These are phyloP conservation scores for Tetrastigma voinierianum DNA, from an alignment of 164 flowering plant genomes.

Conservation along the genomic window DNA sequence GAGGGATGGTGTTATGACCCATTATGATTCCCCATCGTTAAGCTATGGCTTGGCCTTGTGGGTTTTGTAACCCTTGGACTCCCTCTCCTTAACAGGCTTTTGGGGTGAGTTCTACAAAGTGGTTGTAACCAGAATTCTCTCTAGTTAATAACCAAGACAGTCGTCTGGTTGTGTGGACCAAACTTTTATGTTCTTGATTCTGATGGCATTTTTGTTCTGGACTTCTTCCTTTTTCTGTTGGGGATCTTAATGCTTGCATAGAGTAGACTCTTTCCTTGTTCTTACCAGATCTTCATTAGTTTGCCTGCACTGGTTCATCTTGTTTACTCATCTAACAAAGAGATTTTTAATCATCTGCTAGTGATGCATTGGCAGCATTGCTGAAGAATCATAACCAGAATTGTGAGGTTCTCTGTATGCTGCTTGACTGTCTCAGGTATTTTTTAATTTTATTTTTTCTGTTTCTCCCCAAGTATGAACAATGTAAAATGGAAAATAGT, in stretches of 20 bases:
- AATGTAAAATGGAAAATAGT: neutral
- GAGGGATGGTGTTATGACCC: too few relatives aligned
- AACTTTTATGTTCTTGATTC: too few relatives aligned
- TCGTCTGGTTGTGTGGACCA: too few relatives aligned
- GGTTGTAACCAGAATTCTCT: too few relatives aligned
- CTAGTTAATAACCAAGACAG: too few relatives aligned
- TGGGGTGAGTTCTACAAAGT: too few relatives aligned
- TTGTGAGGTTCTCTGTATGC: slow-evolving; percentile 50
- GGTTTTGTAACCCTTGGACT: too few relatives aligned
- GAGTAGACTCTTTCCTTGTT: slow-evolving; percentile 10
- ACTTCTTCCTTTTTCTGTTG: too few relatives aligned
- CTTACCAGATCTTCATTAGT: slow-evolving; percentile 66
- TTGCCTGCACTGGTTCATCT: slow-evolving; percentile 55
- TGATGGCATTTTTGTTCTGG: too few relatives aligned
- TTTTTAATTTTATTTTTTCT: neutral
- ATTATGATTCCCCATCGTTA: too few relatives aligned
- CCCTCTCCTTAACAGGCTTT: too few relatives aligned
- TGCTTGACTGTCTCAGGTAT: slow-evolving; percentile 77
- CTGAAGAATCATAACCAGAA: slow-evolving; percentile 53
- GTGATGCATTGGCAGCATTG: slow-evolving; percentile 42
- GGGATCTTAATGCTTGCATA: neutral
- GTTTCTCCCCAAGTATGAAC: neutral
- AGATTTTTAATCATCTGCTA: slow-evolving; percentile 35
- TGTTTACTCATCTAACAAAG: slow-evolving; percentile 33
- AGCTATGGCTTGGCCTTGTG: too few relatives aligned